Conservation (phyloP, 768 basidiomycete species). For the Floccularia luteovirens region DNA sequence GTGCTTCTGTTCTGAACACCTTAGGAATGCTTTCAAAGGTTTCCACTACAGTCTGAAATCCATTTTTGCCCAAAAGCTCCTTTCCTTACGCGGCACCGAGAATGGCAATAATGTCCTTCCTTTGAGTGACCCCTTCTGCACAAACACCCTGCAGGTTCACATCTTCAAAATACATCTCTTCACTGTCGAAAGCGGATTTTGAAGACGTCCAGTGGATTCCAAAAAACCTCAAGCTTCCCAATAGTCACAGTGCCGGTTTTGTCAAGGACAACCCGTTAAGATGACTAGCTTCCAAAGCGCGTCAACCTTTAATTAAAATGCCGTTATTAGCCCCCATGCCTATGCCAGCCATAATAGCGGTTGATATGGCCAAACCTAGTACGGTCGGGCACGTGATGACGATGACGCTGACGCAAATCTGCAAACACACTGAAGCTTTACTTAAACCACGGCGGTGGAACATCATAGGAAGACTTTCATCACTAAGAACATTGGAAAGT, state of each 20-base stretch:
- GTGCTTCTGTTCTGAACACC: too few species aligned
- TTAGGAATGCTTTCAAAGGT: constrained; percentile 81
- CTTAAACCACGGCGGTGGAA: constrained; percentile 81
- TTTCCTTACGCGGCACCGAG: constrained; percentile 77
- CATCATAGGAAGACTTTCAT: constrained; percentile 66
- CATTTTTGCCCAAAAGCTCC: constrained; percentile 39
- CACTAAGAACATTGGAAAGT: constrained; percentile 49
- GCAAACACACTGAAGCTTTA: constrained; percentile 85
- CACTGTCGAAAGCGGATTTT: constrained; percentile 12
- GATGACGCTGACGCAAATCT: constrained; percentile 95
- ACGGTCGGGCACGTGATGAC: constrained; percentile 99
- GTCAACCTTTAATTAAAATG: constrained; percentile 95
- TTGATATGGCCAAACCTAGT: constrained; percentile 91
- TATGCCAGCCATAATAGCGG: constrained; percentile 99
- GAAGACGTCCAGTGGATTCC: constrained; percentile 74
- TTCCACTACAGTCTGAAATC: constrained; percentile 50
- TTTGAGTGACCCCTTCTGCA: constrained; percentile 54
- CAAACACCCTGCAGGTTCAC: constrained; percentile 35
- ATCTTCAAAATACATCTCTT: constrained; percentile 37
- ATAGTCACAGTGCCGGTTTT: constrained; percentile 96
- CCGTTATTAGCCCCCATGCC: constrained; percentile 96
- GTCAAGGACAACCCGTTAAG: constrained; percentile 77
- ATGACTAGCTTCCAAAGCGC: constrained; percentile 87
- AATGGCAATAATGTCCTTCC: constrained; percentile 66
- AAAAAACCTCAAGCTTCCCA: constrained; percentile 83